Base-by-base conservation (phyloP, 2,329 filamentous ascomycete genomes). In the Elsinoe ampelina region DNA sequence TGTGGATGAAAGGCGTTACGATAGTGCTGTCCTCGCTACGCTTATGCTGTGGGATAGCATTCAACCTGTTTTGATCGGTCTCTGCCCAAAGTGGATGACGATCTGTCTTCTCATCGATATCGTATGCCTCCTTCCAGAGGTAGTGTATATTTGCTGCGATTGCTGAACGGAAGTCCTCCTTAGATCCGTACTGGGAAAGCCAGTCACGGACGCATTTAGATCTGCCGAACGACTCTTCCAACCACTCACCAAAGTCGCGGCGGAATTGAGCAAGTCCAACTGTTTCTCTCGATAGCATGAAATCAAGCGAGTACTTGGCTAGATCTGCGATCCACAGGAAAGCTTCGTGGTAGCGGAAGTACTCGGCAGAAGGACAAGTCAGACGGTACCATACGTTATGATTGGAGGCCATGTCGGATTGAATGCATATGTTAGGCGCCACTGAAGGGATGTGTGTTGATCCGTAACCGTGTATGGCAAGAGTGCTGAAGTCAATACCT, bases 261-360 rank as follows among this genome's bases (percentile, higher is more conserved):
- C 74, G 71, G 60, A 93, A 91, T 54, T 82, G 70, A 2, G 71
- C 56, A 0, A 90, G 72, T 0, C 70, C 68, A 1, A 86, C 76
- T 7, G 66, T 62, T 1, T 60, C 55, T 2, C 66, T 54, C 1
- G 63, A 58, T 1, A 68, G 62, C 48, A 86, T 72, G 61, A 79
- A 93, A 60, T 90, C 85, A 1, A 90, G 75, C 20, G 86, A 77
- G 63, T 89, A 82, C 64, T 91, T 92, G 0, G 80, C 76, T 0
- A 93, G 72, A 54, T 85, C 77, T 0, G 82, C 84, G 1, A 91
- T 69, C 87, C 87, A 93, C 0, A 83, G 58, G 59, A 89, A 92
- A 0, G 80, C 76, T 0, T 70, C 50, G 58, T 84, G 79, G 62
- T 84, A 90, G 1, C 81, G 71, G 10, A 59, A 60, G 63, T 93